phyloP scores from a whole-genome alignment of 1,284 basidiomycete species.

The Sporisorium exsertum region DNA sequence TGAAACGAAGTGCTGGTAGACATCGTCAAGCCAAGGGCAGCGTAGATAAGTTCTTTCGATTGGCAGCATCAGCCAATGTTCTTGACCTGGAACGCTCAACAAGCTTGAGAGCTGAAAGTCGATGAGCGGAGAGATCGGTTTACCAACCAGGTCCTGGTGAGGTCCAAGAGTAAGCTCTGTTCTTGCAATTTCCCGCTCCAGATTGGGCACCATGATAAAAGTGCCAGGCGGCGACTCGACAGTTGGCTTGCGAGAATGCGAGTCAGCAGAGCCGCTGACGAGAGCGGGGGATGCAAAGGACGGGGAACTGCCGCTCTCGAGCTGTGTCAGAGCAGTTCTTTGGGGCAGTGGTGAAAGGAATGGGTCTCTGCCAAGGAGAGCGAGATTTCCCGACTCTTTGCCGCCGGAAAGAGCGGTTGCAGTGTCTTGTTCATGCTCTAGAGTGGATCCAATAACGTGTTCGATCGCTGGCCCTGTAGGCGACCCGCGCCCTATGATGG shows the following conservation, averaged over 20 bases:
- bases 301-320: not conserved
- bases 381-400: too few relatives aligned
- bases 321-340: too few relatives aligned
- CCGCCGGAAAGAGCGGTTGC: too few relatives aligned
- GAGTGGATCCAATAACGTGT: not conserved
- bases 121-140: not conserved
- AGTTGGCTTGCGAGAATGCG: too few relatives aligned
- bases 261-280: too few relatives aligned
- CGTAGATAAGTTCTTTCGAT: not conserved
- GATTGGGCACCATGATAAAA: not conserved
- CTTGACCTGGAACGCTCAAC: not conserved
- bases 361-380: not conserved
- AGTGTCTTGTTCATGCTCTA: not conserved
- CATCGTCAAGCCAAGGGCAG: not conserved
- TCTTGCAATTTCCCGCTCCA: not conserved
- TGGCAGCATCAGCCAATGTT: not conserved
- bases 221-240: not conserved
- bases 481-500: not conserved
- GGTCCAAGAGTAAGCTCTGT: not conserved
- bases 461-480: not conserved
- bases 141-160: too few relatives aligned
- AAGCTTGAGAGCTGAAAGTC: not conserved
- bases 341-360: not conserved
- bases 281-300: not conserved
- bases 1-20: not conserved